Conservation (phyloP, 441 rosid genomes). For the Brassica balearica region DNA sequence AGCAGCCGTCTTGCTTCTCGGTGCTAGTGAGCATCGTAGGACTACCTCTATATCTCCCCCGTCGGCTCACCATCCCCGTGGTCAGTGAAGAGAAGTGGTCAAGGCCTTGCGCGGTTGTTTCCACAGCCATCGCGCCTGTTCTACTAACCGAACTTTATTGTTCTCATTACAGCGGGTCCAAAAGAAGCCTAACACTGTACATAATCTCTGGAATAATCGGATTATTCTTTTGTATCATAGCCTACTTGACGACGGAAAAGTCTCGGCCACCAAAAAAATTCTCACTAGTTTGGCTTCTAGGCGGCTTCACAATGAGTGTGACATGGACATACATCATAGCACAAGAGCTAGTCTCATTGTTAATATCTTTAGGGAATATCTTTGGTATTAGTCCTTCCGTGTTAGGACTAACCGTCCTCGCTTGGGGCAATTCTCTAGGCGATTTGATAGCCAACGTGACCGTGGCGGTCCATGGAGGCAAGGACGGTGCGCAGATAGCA, state of each 20-base stretch:
- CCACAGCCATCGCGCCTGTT: conserved; percentile 70
- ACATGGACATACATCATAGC: conserved; percentile 86
- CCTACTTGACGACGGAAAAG: conserved; percentile 55
- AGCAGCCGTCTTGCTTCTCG: conserved; percentile 41
- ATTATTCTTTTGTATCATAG: conserved; percentile 53
- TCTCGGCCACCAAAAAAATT: conserved; percentile 67
- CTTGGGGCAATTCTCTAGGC: conserved; percentile 94
- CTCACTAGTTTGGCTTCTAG: conserved; percentile 83
- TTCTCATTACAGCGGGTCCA: conserved; percentile 44
- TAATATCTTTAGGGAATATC: conserved; percentile 70
- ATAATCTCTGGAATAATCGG: conserved; percentile 60
- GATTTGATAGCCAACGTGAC: conserved; percentile 77
- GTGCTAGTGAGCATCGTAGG: conserved; percentile 51
- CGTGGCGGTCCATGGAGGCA: conserved; percentile 68
- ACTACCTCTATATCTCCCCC: conserved; percentile 72
- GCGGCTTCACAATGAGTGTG: conserved; percentile 88
- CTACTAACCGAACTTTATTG: conserved; percentile 62
- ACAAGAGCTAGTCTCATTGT: conserved; percentile 79
- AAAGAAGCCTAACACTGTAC: conserved; percentile 43
- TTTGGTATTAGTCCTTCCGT: conserved; percentile 69
- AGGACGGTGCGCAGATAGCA: conserved; percentile 77
- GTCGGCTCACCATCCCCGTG: conserved; percentile 87
- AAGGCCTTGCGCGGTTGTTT: conserved; percentile 65
- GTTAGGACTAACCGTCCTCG: conserved; percentile 79
- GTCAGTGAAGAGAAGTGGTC: conserved; percentile 74